phyloP scores from a whole-genome alignment of 2,329 filamentous ascomycete species.

The Tolypocladium cylindrosporum region DNA sequence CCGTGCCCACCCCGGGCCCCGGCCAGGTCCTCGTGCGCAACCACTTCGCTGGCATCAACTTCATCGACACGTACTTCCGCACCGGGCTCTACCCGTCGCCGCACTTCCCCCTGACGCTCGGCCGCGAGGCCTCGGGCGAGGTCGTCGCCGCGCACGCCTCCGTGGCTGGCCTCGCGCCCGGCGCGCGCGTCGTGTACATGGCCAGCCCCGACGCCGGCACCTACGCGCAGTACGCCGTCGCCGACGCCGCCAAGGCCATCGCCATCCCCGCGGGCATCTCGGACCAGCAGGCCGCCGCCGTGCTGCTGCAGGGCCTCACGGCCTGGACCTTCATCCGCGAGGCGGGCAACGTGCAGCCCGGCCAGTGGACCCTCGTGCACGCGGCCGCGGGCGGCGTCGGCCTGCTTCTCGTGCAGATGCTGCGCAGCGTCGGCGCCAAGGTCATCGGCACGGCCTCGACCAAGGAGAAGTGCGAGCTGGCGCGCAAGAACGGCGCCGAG shows the following conservation, averaged over 20 bases:
- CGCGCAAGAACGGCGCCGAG: slow-evolving; percentile 59
- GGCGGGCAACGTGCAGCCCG: slow-evolving; percentile 62
- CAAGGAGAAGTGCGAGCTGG: slow-evolving; percentile 60
- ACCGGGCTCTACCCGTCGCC: slow-evolving; percentile 67
- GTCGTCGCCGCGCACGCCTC: slow-evolving; percentile 52
- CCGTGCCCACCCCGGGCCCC: slow-evolving; percentile 55
- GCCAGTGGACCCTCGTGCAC: slow-evolving; percentile 76
- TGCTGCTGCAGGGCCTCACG: slow-evolving; percentile 73
- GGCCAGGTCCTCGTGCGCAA: slow-evolving; percentile 74
- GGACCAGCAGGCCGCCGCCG: slow-evolving; percentile 55
- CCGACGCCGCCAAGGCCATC: slow-evolving; percentile 43
- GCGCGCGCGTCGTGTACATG: slow-evolving; percentile 66
- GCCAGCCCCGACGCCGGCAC: slow-evolving; percentile 24
- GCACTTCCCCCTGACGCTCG: slow-evolving; percentile 61
- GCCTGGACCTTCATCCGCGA: slow-evolving; percentile 72
- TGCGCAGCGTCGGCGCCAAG: slow-evolving; percentile 61
- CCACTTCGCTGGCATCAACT: slow-evolving; percentile 73
- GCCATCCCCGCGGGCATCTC: slow-evolving; percentile 54
- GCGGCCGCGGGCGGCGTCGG: slow-evolving; percentile 80
- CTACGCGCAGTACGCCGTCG: slow-evolving; percentile 48
- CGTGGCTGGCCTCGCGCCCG: slow-evolving; percentile 43
- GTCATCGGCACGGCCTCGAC: slow-evolving; percentile 74
- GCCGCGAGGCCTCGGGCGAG: slow-evolving; percentile 68
- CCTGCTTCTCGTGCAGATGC: slow-evolving; percentile 63
- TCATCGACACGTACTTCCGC: slow-evolving; percentile 87